Conservation (phyloP, 805 yeast species). For the Ogataea neopini region DNA sequence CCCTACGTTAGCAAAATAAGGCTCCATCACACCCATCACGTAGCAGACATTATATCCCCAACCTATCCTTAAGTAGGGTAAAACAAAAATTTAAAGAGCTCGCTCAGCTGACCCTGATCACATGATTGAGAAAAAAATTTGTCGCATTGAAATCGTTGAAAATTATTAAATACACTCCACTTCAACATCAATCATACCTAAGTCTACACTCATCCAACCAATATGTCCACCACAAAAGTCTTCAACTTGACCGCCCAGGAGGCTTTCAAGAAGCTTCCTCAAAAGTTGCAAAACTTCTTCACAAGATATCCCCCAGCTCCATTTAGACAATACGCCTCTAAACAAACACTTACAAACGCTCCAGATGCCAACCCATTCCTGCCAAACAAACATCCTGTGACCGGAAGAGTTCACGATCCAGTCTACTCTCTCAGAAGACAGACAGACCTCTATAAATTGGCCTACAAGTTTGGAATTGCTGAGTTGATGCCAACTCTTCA, state of each 20-base stretch:
- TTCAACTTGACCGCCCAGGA: conserved; percentile 33
- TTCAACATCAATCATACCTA: not conserved
- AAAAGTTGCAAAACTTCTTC: conserved; percentile 70
- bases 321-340: conserved; percentile 61
- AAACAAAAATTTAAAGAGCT: not conserved
- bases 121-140: not conserved
- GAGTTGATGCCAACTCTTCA: conserved; percentile 72
- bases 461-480: conserved; percentile 75
- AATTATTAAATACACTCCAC: not conserved
- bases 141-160: not conserved
- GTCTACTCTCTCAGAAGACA: conserved; percentile 79
- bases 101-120: not conserved
- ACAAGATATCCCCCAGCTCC: conserved; percentile 83
- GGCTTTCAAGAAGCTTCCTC: conserved; percentile 58
- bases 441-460: conserved; percentile 79
- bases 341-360: conserved; percentile 66
- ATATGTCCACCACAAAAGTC: conserved; percentile 21
- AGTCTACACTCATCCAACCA: not conserved
- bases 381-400: conserved; percentile 80
- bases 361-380: conserved; percentile 82
- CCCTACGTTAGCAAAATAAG: too few relatives aligned
- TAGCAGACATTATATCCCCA: too few relatives aligned
- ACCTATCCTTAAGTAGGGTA: too few relatives aligned
- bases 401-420: conserved; percentile 76
- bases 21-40: too few relatives aligned